phyloP scores from a whole-genome alignment of 108 stramenopile species.

The Skeletonema costatum region DNA sequence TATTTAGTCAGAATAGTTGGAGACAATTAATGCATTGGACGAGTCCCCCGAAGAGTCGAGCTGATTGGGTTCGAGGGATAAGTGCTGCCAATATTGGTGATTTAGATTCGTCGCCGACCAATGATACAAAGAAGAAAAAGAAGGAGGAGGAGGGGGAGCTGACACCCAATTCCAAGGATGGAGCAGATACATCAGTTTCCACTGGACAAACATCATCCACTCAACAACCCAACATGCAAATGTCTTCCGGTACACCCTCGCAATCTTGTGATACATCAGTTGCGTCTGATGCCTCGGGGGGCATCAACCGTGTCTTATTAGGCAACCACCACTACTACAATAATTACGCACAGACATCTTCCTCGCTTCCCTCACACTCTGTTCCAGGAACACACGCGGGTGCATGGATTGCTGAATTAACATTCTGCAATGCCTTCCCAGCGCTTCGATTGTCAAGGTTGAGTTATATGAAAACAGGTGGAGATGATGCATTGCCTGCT shows the following conservation, averaged over 20 bases:
- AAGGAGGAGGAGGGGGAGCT: conserved; percentile 8
- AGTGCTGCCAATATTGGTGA: conserved; percentile 83
- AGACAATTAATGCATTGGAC: conserved; percentile 79
- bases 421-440: conserved; percentile 77
- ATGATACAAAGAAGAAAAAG: conserved; percentile 14
- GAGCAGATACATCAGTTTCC: not conserved
- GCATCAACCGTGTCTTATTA: conserved; percentile 22
- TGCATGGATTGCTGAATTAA: conserved; percentile 88
- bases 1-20: conserved; percentile 82
- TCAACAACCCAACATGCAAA: conserved; percentile 3
- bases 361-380: conserved; percentile 53
- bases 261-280: conserved; percentile 12
- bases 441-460: conserved; percentile 79
- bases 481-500: conserved; percentile 72
- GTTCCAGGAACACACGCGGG: conserved; percentile 66
- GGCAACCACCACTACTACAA: conserved; percentile 24
- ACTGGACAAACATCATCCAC: not conserved
- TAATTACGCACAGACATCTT: conserved; percentile 1
- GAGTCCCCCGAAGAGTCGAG: conserved; percentile 67
- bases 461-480: conserved; percentile 78
- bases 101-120: conserved; percentile 60
- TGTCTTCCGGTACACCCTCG: not conserved
- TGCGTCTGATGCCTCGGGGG: conserved; percentile 21
- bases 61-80: conserved; percentile 81
- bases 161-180: conserved; percentile 27